Base-by-base conservation (phyloP, 2,329 filamentous ascomycete species). In the Xylariaceae sp. region DNA sequence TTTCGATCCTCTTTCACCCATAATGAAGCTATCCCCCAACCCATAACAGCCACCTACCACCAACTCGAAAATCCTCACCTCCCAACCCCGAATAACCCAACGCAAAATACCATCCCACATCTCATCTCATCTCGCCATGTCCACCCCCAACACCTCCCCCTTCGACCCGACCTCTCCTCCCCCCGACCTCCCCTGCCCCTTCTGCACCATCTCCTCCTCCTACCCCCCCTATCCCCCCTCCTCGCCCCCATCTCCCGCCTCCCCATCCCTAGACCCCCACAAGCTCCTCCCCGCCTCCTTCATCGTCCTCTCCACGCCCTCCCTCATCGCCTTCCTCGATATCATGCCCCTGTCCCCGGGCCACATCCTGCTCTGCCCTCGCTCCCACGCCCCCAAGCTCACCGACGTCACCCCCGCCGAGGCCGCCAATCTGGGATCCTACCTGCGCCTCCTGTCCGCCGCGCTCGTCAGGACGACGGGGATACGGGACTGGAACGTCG, bases 401-500 rank as follows among this genome's bases (percentile, higher is more conserved):
- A 83, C 79, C 3, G 85, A 90, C 59, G 73, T 90, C 38, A 73
- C 71, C 0, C 66, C 76, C 1, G 60, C 62, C 35, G 85, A 89
- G 61, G 78, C 82, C 18, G 71, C 73, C 41, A 82, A 85, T 55
- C 73, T 94, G 41, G 81, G 87, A 55, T 61, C 64, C 45, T 78
- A 74, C 69, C 75, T 95, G 19, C 81, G 87, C 26, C 64, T 91
- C 3, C 69, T 96, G 2, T 87, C 85, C 15, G 71, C 78, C 16
- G 86, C 87, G 0, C 73, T 95, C 29, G 76, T 81, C 24, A 73
- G 72, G 38, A 79, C 81, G 1, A 87, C 83, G 2, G 85, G 83
- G 9, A 78, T 88, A 2, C 73, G 73, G 38, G 90, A 96, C 66
- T 97, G 91, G 85, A 98, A 98, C 64, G 81, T 97, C 22, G 88